phyloP scores from a whole-genome alignment of 2,329 filamentous ascomycete genomes.

The Rhexocercosporidium sp. region DNA sequence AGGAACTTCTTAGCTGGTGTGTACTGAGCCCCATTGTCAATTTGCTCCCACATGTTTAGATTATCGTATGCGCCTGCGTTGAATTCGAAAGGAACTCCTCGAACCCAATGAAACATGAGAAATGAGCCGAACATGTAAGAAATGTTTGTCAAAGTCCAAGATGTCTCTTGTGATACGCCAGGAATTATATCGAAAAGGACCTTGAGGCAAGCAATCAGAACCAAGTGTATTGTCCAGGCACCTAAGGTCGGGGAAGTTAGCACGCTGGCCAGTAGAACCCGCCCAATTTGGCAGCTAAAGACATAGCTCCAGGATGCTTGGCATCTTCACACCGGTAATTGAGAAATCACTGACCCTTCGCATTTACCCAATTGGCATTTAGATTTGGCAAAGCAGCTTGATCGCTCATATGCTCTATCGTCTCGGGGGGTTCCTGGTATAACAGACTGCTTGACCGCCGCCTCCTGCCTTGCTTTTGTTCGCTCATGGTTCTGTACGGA shows the following conservation, averaged over 20 bases:
- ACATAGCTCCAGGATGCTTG: conserved; percentile 8
- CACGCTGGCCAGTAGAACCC: conserved; percentile 1
- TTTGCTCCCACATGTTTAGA: conserved; percentile 99
- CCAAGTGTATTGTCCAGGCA: conserved; percentile 96
- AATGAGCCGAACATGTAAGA: conserved; percentile 99
- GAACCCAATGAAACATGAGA: conserved; percentile 99
- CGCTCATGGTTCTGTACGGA: conserved; percentile 56
- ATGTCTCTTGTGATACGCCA: conserved; percentile 95
- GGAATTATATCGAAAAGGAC: conserved; percentile 97
- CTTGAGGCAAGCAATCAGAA: conserved; percentile 89
- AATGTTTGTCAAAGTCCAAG: conserved; percentile 98
- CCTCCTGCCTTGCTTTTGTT: conserved; percentile 74
- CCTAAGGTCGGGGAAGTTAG: conserved; percentile 57
- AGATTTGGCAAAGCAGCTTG: conserved; percentile 93
- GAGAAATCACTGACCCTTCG: conserved; percentile 75
- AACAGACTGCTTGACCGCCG: conserved; percentile 96
- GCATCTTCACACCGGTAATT: conserved; percentile 1
- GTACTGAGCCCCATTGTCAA: conserved; percentile 98
- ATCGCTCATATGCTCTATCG: conserved; percentile 96
- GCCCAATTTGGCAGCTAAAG: background rate
- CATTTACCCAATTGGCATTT: conserved; percentile 99
- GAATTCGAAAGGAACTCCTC: conserved; percentile 98
- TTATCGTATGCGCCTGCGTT: conserved; percentile 99
- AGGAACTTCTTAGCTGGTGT: conserved; percentile 99
- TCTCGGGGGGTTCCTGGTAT: conserved; percentile 96